Conservation (phyloP, 2,329 filamentous ascomycete species). For the Xylaria multiplex region DNA sequence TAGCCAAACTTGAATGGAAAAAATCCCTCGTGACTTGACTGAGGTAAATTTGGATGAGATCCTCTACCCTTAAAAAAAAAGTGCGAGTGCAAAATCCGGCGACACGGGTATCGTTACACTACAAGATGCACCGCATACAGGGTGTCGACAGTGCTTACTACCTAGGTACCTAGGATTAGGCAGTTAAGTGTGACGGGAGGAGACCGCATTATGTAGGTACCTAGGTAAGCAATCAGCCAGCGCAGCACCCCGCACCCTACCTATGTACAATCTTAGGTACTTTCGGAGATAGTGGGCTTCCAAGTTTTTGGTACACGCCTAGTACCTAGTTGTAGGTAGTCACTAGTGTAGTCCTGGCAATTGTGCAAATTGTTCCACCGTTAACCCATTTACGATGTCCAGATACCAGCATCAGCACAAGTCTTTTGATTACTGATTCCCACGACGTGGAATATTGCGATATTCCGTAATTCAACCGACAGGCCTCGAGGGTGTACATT, state of each 20-base stretch:
- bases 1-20: not conserved
- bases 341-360: too few species aligned
- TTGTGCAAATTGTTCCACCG: not conserved
- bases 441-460: not conserved
- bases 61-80: not conserved
- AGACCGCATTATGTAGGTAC: too few species aligned
- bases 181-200: too few species aligned
- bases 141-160: too few species aligned
- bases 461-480: not conserved
- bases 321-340: too few species aligned
- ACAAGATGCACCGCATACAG: too few species aligned
- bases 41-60: not conserved
- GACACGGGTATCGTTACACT: not conserved
- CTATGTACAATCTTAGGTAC: not conserved
- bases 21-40: not conserved
- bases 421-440: not conserved
- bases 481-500: not conserved
- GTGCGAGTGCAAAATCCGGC: not conserved
- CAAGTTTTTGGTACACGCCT: too few species aligned
- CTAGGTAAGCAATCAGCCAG: not conserved
- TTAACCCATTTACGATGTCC: not conserved
- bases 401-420: not conserved
- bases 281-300: not conserved
- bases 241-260: not conserved
- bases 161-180: too few species aligned